phyloP scores from a whole-genome alignment of 2,329 filamentous ascomycete species.

The Pseudodiploospora longispora region DNA sequence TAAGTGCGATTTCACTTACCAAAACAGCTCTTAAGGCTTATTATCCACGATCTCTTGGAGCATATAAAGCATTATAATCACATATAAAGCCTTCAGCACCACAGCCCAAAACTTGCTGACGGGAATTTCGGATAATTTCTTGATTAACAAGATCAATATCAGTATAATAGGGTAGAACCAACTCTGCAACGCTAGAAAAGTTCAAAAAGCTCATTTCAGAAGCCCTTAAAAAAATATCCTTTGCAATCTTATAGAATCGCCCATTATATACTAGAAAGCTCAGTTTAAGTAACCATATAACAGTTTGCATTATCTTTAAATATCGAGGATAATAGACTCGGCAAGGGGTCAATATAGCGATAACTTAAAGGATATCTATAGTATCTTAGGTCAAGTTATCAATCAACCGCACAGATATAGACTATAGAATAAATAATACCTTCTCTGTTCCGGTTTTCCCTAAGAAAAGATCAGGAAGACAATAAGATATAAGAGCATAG shows the following conservation, averaged over 20 bases:
- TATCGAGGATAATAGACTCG: conserved; percentile 35
- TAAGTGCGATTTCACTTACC: not conserved
- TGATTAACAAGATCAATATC: conserved; percentile 7
- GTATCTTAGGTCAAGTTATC: not conserved
- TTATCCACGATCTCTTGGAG: conserved; percentile 2
- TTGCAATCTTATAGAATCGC: conserved; percentile 22
- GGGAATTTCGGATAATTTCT: conserved; percentile 9
- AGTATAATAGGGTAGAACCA: accelerated
- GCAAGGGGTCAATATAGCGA: conserved; percentile 4
- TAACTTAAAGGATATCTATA: not conserved
- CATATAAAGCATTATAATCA: conserved; percentile 8
- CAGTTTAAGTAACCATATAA: conserved; percentile 33
- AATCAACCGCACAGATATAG: conserved; percentile 41
- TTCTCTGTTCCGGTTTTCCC: conserved; percentile 45
- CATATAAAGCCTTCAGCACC: conserved; percentile 13
- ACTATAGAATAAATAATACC: conserved; percentile 39
- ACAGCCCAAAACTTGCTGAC: conserved; percentile 9
- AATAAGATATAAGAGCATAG: conserved; percentile 46
- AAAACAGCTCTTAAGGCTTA: not conserved
- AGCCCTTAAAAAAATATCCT: not conserved
- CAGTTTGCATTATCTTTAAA: conserved; percentile 35
- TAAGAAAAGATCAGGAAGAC: conserved; percentile 41
- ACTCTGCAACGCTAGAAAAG: not conserved
- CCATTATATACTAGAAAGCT: conserved; percentile 37
- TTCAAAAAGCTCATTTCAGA: conserved; percentile 6